phyloP scores from a whole-genome alignment of 1,139 yeast genomes.

The Saccharomycopsis crataegensis region DNA sequence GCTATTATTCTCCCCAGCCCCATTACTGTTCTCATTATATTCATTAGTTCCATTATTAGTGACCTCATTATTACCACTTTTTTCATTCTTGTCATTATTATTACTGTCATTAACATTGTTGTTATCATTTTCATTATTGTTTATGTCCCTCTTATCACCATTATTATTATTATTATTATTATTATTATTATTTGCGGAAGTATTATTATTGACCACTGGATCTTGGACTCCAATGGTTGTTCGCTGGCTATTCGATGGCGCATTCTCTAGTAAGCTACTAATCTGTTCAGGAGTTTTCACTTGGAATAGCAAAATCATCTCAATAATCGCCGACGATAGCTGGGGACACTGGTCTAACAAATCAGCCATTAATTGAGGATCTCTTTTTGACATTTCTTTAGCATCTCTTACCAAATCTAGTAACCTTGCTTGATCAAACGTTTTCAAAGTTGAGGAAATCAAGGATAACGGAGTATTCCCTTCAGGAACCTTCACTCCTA shows the following conservation, averaged over 20 bases:
- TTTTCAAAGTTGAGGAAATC: conserved; percentile 50
- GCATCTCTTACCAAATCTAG: conserved; percentile 53
- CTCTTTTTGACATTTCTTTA: conserved; percentile 51
- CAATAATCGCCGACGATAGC: conserved; percentile 74
- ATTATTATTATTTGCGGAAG: background rate
- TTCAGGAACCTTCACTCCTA: conserved; percentile 43
- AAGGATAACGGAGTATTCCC: conserved; percentile 52
- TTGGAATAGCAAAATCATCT: conserved; percentile 57
- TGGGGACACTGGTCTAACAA: conserved; percentile 71
- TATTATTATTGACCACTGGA: too few species aligned
- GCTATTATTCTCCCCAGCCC: background rate
- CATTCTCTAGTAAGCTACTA: conserved; percentile 27
- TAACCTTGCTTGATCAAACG: conserved; percentile 51
- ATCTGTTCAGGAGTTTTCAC: conserved; percentile 50
- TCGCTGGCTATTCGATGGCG: too few species aligned
- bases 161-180: too few species aligned
- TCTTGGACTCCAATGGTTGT: too few species aligned
- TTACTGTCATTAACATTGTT: background rate
- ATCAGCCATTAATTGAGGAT: conserved; percentile 57
- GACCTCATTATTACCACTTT: conserved; percentile 14
- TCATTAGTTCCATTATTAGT: conserved; percentile 9
- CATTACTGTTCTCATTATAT: too few species aligned
- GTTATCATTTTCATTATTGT: background rate
- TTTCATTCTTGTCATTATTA: conserved; percentile 5
- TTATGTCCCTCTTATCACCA: too few species aligned